These are phyloP conservation scores for Aspergillus udagawae DNA, from an alignment of 2,329 filamentous ascomycete species.

Conservation along the genomic window DNA sequence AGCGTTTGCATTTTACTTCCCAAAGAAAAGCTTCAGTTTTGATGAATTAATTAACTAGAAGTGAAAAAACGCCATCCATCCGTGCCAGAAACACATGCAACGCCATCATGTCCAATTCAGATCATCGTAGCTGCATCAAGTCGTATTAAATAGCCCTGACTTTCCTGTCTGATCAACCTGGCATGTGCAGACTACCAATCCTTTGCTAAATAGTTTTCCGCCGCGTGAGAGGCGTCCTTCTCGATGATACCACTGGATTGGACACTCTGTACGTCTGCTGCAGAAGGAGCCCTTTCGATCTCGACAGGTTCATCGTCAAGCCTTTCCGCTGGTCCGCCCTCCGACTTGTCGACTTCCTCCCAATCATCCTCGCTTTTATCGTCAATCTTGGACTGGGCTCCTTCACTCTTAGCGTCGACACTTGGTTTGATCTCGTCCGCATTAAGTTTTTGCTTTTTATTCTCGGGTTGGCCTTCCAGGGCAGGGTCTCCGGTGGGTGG, in stretches of 20 bases:
- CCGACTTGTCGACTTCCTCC: conserved; percentile 34
- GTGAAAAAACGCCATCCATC: background rate
- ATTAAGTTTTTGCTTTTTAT: conserved; percentile 47
- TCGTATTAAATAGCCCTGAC: background rate
- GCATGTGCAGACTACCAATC: conserved; percentile 11
- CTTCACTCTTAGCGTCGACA: background rate
- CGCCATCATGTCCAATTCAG: background rate
- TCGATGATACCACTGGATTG: conserved; percentile 31
- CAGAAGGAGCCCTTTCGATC: conserved; percentile 26
- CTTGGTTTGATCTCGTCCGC: conserved; percentile 3
- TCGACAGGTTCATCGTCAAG: conserved; percentile 33
- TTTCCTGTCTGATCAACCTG: background rate
- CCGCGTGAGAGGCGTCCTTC: conserved; percentile 20
- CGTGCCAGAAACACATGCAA: background rate
- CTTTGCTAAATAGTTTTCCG: conserved; percentile 17
- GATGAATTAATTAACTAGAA: background rate
- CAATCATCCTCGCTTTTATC: conserved; percentile 36
- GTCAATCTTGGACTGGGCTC: conserved; percentile 15
- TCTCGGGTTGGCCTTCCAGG: conserved; percentile 40
- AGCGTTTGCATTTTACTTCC: conserved; percentile 10
- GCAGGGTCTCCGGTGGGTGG: conserved; percentile 46
- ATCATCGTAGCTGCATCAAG: background rate
- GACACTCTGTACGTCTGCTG: conserved; percentile 32
- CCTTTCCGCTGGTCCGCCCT: conserved; percentile 20
- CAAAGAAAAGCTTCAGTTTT: background rate